Conservation (phyloP, 2,329 filamentous ascomycete genomes). For the Pseudocercospora pini-densiflorae region DNA sequence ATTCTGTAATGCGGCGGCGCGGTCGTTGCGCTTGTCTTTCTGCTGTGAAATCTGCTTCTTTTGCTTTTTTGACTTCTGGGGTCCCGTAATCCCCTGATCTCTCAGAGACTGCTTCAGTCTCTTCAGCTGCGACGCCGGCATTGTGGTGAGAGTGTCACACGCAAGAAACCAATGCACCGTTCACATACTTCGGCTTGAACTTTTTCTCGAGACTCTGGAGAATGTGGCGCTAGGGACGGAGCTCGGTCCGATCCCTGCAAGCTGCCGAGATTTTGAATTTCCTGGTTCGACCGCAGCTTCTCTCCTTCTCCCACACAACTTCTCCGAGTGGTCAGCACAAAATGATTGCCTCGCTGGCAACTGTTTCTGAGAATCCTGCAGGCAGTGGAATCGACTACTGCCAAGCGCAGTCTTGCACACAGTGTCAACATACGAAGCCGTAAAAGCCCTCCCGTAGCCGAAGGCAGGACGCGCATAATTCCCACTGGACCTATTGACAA, state of each 20-base stretch:
- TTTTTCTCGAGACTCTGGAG: constrained; percentile 28
- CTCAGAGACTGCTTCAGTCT: constrained; percentile 88
- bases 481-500: neutral
- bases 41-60: constrained; percentile 57
- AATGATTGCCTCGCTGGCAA: neutral
- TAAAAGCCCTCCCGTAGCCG: too few species aligned
- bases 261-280: neutral
- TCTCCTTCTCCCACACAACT: neutral
- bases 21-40: constrained; percentile 72
- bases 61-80: constrained; percentile 94
- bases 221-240: constrained; percentile 12
- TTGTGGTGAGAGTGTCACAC: constrained; percentile 44
- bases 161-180: neutral
- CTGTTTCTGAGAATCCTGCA: neutral
- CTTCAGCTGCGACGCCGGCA: constrained; percentile 97
- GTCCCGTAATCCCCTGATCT: constrained; percentile 87
- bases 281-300: neutral
- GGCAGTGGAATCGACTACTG: neutral
- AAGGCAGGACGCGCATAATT: too few species aligned
- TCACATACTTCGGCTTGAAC: constrained; percentile 8
- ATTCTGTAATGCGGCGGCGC: constrained; percentile 75
- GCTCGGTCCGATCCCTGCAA: neutral
- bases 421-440: neutral
- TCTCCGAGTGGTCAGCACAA: neutral
- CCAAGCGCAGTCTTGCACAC: neutral